Evolutionary conservation across 2,329 filamentous ascomycete species (phyloP).

Genomic region (Colletotrichum sp.): DNA sequence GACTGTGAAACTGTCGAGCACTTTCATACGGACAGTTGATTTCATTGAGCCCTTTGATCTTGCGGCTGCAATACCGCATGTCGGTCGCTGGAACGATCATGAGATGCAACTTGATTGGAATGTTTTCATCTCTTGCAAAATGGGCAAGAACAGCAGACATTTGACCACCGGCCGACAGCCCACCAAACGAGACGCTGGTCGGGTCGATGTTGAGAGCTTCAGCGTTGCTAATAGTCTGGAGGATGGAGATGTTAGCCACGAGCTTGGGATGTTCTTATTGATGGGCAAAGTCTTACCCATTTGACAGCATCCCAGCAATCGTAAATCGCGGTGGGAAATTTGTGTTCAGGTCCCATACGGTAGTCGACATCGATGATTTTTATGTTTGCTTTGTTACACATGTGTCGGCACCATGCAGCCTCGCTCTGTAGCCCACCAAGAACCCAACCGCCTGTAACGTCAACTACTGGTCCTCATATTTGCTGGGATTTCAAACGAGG

Average conservation of each 20-base stretch:
- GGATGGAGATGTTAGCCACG: not conserved
- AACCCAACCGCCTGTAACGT: constrained; percentile 27
- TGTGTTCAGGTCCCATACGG: constrained; percentile 29
- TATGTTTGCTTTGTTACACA: constrained; percentile 29
- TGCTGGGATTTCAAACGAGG: not conserved
- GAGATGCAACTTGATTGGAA: constrained; percentile 32
- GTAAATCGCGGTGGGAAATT: constrained; percentile 27
- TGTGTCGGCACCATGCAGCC: constrained; percentile 30
- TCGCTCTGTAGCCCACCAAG: constrained; percentile 28
- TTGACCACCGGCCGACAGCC: constrained; percentile 28
- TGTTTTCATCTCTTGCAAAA: constrained; percentile 34
- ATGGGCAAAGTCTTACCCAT: constrained; percentile 24
- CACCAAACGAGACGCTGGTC: constrained; percentile 26
- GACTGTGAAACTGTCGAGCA: constrained; percentile 25
- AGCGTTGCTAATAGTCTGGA: constrained; percentile 16
- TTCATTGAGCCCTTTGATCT: constrained; percentile 12
- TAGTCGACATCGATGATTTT: constrained; percentile 33
- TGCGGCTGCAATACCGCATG: constrained; percentile 32
- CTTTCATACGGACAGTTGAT: constrained; percentile 30
- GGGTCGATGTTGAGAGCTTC: constrained; percentile 21
- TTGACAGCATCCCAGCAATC: constrained; percentile 33
- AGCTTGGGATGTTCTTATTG: not conserved
- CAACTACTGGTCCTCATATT: not conserved
- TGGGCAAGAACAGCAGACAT: constrained; percentile 37
- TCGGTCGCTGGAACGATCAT: constrained; percentile 36